Evolutionary conservation across 176 grass and related monocot genomes (phyloP), one percentile per base, ranked within the genome.

Genomic region (barley (Hordeum vulgare)): DNA sequence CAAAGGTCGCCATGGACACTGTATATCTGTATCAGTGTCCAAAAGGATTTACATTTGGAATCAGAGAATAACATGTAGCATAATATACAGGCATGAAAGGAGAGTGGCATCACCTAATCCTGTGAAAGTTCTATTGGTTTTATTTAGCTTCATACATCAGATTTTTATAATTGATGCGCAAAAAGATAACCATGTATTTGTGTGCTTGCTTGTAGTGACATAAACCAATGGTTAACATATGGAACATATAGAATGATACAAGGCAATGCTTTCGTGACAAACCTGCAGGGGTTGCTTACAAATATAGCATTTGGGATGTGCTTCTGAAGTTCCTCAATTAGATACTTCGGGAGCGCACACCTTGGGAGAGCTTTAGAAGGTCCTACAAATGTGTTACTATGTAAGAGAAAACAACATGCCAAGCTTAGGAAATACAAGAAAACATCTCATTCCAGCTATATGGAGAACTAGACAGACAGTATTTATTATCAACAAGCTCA

Each of bases 211-310:
- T 28, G 76, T 29, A 80, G 9, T 18, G 6, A 15, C 71, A 71
- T 77, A 3, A 76, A 77, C 29, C 26, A 31, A 27, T 35, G 29
- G 34, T 21, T 35, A 76, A 42, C 3, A 42, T n/a, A 53, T 77
- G 29, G 33, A 73, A 64, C 63, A 45, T 42, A 64, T 28, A 75
- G 26, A 65, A 62, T 65, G 13, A 53, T 11, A 29, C 17, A 40
- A 25, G 64, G 26, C 15, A 25, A 27, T 27, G 34, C 33, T 84
- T 89, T 76, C 37, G 42, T 86, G 37, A 78, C 87, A 8, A 88
- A 98, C 96, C 91, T 98, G 96, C 96, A 98, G 37, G 96, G 96
- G 33, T 98, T 98, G 91, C 93, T 98, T 71, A 75, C 80, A 21
- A 98, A 98, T 78, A 98, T 98, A 86, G 93, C 91, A 92, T 88